Evolutionary conservation across 2,329 filamentous ascomycete genomes (phyloP), one percentile per base, ranked within the genome.

Genomic region (Arthrobotrys sinensis): DNA sequence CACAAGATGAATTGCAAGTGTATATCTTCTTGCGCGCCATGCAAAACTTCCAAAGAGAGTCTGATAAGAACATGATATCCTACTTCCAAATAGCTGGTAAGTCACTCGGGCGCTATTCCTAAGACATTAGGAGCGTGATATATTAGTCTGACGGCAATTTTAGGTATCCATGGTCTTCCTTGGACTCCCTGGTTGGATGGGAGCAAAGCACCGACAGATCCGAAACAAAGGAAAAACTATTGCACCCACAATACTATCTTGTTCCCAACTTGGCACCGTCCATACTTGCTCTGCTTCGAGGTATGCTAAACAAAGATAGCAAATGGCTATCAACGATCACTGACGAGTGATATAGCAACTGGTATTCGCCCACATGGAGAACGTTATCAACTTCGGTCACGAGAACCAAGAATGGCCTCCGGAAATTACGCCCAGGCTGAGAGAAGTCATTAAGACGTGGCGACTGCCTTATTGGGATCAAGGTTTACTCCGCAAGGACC

Each of bases 21-120:
- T 52, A 24, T 11, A 19, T 52, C 2, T 52, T 52, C 48, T 52
- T 52, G 48, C 19, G 19, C 4, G 48, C 16, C 4, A 11, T 52
- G 48, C 21, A 19, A 52, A 19, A 52, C 1, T 52, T 52, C 24
- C 48, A 52, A 19, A 19, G 6, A 2, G 6, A 24, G 24, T 21
- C 36, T 21, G 24, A n/a, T n/a, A 12, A 45, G 1, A 52, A 52
- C 7, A 52, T 14, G 6, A 1, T 52, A 6, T 52, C 48, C 7
- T 52, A n/a, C 16, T 52, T 52, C 48, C 48, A 52, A n/a, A 12
- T 52, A 14, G 48, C 48, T n/a, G 48, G 48, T 52, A 32, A n/a
- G 48, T 14, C 12, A 1, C n/a, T 1, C n/a, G 1, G 40, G 40
- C 14, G 1, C n/a, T 45, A 45, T 45, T 45, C 3, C 2, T 45